Conservation (phyloP, 805 yeast species). For the Huiozyma sinensis region DNA sequence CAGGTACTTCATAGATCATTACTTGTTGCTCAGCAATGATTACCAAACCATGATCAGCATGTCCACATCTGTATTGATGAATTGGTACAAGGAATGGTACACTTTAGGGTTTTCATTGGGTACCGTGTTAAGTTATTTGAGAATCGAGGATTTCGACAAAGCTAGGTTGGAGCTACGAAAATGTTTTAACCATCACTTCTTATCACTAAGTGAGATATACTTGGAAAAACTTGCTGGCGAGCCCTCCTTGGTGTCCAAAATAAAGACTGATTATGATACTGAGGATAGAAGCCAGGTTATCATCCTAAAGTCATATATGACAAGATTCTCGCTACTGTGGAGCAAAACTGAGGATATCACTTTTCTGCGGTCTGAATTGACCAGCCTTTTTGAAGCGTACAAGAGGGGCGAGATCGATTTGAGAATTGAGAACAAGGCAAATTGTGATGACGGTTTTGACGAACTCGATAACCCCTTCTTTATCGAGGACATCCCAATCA, state of each 20-base stretch:
- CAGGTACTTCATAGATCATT: conserved; percentile 71
- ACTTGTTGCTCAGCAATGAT: conserved; percentile 57
- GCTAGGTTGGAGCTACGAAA: conserved; percentile 39
- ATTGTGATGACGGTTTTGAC: neutral
- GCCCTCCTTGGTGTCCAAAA: conserved; percentile 4
- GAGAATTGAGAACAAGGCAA: neutral
- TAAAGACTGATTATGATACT: conserved; percentile 14
- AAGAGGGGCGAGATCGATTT: conserved; percentile 5
- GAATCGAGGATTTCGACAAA: conserved; percentile 29
- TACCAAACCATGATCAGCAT: conserved; percentile 51
- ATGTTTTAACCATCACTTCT: conserved; percentile 51
- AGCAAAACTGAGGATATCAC: conserved; percentile 35
- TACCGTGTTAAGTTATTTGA: conserved; percentile 48
- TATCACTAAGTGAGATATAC: conserved; percentile 27
- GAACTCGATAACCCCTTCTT: conserved; percentile 13
- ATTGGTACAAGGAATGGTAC: conserved; percentile 52
- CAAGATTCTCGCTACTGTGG: conserved; percentile 48
- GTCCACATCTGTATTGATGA: conserved; percentile 43
- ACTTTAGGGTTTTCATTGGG: conserved; percentile 68
- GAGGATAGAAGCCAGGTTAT: conserved; percentile 14
- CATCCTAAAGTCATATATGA: conserved; percentile 46
- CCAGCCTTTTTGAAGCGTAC: conserved; percentile 14
- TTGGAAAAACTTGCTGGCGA: conserved; percentile 20
- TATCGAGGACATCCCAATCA: conserved; percentile 37
- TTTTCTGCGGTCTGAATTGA: conserved; percentile 38